Conservation (phyloP, 139 green algal species). For the Chlorella sp. region DNA sequence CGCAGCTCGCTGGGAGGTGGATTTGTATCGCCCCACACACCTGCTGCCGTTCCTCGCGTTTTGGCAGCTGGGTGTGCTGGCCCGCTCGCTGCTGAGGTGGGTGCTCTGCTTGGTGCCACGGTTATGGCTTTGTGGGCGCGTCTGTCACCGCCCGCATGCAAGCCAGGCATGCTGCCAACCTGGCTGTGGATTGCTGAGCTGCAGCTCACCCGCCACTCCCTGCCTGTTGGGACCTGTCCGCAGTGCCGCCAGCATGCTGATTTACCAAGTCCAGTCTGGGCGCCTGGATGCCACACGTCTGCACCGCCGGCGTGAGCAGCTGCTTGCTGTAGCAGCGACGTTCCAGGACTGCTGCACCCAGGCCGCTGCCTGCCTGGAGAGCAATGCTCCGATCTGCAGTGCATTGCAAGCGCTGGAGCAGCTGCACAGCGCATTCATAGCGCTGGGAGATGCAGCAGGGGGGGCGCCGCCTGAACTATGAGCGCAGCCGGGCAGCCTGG, state of each 20-base stretch:
- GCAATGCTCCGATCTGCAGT: not conserved
- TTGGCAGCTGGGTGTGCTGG: not conserved
- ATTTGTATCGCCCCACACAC: conserved; percentile 14
- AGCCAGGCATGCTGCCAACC: no score
- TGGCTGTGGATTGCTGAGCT: no score
- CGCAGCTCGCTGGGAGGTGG: not conserved
- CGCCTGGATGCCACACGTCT: not conserved
- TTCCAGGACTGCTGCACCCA: not conserved
- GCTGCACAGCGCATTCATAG: not conserved
- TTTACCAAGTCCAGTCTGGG: conserved; percentile 1
- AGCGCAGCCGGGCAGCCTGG: not conserved
- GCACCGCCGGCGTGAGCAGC: not conserved
- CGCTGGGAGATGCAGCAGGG: not conserved
- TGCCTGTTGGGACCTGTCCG: no score
- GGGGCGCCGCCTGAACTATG: not conserved
- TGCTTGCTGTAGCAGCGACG: not conserved
- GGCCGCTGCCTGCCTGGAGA: not conserved
- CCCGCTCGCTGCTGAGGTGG: conserved; percentile 18
- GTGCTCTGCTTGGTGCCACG: no score
- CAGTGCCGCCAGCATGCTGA: conserved; percentile 18
- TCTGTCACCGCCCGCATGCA: no score
- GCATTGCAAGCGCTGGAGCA: not conserved
- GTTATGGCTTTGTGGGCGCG: no score
- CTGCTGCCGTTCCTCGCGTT: not conserved
- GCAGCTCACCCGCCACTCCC: no score